These are phyloP conservation scores for Gamsiella multidivaricata DNA, from an alignment of 192 early-diverging fungal genomes.

Conservation along the genomic window DNA sequence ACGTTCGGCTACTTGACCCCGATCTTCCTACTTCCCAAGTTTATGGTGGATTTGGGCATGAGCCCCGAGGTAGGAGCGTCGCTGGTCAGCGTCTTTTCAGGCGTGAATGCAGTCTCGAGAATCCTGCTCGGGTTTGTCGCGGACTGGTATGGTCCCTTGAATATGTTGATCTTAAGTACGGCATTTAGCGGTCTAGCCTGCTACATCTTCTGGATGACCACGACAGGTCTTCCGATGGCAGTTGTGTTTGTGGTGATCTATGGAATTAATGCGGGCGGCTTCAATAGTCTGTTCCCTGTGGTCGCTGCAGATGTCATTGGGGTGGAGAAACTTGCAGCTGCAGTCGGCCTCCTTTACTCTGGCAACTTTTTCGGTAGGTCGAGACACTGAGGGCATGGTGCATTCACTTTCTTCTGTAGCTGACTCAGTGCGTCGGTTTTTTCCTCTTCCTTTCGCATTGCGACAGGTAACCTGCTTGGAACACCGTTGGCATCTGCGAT, in stretches of 20 bases:
- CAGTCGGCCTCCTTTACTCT: conserved; percentile 55
- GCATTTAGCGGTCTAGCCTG: conserved; percentile 55
- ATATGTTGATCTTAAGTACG: conserved; percentile 46
- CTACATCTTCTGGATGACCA: conserved; percentile 55
- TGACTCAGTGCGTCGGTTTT: neutral
- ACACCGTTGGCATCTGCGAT: conserved; percentile 54
- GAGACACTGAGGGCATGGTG: neutral
- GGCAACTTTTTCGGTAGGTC: conserved; percentile 54
- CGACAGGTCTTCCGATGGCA: conserved; percentile 36
- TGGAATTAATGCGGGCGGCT: conserved; percentile 60
- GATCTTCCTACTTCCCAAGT: conserved; percentile 47
- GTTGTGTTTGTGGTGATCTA: conserved; percentile 56
- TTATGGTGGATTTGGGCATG: conserved; percentile 25
- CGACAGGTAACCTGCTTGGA: conserved; percentile 53
- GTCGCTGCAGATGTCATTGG: conserved; percentile 53
- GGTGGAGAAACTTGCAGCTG: conserved; percentile 46
- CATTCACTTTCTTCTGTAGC: neutral
- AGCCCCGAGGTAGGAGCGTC: conserved; percentile 43
- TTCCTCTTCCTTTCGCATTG: neutral
- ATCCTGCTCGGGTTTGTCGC: conserved; percentile 54
- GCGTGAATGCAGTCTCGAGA: conserved; percentile 58
- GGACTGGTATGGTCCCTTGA: conserved; percentile 57
- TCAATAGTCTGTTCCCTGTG: conserved; percentile 49
- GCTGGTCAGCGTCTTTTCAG: conserved; percentile 57
- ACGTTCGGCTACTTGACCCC: conserved; percentile 47